Conservation (phyloP, 2,329 filamentous ascomycete genomes). For the Claviceps sp. region DNA sequence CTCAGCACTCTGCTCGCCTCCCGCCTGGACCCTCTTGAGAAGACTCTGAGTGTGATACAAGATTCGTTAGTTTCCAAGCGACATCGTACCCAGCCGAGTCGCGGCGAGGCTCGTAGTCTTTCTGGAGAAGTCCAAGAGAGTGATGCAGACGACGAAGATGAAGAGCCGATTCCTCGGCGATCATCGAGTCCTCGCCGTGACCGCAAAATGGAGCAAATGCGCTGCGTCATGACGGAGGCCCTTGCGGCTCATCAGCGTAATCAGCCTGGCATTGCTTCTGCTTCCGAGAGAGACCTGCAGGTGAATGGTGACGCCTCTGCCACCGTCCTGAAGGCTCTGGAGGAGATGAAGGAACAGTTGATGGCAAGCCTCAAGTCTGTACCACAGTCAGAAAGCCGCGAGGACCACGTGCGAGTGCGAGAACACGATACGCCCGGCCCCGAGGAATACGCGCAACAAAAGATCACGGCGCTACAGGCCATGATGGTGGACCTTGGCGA, state of each 20-base stretch:
- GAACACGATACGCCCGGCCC: slow-evolving; percentile 37
- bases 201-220: slow-evolving; percentile 71
- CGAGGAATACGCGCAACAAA: slow-evolving; percentile 38
- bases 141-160: slow-evolving; percentile 90
- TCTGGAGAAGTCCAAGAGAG: slow-evolving; percentile 65
- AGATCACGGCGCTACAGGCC: slow-evolving; percentile 43
- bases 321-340: slow-evolving; percentile 52
- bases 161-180: slow-evolving; percentile 51
- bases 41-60: slow-evolving; percentile 64
- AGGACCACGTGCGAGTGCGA: slow-evolving; percentile 38
- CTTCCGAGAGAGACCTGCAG: slow-evolving; percentile 11
- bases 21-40: slow-evolving; percentile 69
- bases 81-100: slow-evolving; percentile 39
- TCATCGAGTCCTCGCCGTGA: slow-evolving; percentile 69
- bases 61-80: slow-evolving; percentile 48
- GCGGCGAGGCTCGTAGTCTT: slow-evolving; percentile 48
- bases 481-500: slow-evolving; percentile 49
- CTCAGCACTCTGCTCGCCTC: slow-evolving; percentile 66
- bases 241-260: slow-evolving; percentile 43
- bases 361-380: slow-evolving; percentile 8
- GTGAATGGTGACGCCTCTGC: slow-evolving; percentile 27
- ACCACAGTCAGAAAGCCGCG: slow-evolving; percentile 23
- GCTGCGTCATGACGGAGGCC: slow-evolving; percentile 58
- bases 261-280: slow-evolving; percentile 16
- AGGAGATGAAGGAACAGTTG: slow-evolving; percentile 43